Conservation (phyloP, 129 eudicot genomes). For the Arctium minus region DNA sequence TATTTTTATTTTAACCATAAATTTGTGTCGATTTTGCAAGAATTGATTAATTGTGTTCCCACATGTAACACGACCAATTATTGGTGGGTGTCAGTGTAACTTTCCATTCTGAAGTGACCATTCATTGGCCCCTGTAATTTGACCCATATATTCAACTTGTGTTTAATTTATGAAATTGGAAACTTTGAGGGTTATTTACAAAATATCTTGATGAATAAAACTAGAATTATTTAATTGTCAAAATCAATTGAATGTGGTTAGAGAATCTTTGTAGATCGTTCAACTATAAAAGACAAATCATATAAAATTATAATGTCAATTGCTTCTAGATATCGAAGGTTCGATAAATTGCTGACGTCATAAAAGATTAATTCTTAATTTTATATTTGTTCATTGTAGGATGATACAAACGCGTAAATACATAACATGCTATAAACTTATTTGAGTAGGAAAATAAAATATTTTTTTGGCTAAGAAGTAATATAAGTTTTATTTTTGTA, state of each 20-base stretch:
- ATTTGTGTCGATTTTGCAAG: slow-evolving; percentile 1
- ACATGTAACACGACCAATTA: slow-evolving; percentile 17
- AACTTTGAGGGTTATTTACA: slow-evolving; percentile 12
- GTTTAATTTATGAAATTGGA: slow-evolving; percentile 4
- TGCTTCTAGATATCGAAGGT: slow-evolving; percentile 30
- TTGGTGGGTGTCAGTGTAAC: slow-evolving; percentile 14
- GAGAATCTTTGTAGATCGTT: slow-evolving; percentile 28
- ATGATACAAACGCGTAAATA: background rate
- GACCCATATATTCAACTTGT: background rate
- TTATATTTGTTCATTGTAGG: background rate
- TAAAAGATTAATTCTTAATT: background rate
- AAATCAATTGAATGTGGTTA: slow-evolving; percentile 15
- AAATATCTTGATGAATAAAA: background rate
- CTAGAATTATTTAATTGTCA: slow-evolving; percentile 5
- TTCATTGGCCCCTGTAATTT: background rate
- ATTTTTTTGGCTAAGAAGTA: no score
- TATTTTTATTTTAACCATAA: background rate
- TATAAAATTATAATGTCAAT: slow-evolving; percentile 10
- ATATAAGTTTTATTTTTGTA: no score
- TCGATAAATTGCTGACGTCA: slow-evolving; percentile 13
- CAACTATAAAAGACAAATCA: background rate
- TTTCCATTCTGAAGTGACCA: slow-evolving; percentile 1
- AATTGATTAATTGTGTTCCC: slow-evolving; percentile 7
- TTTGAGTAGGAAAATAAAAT: background rate
- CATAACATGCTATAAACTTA: background rate